Conservation (phyloP, 257 asterid species). For the Mentha longifolia region DNA sequence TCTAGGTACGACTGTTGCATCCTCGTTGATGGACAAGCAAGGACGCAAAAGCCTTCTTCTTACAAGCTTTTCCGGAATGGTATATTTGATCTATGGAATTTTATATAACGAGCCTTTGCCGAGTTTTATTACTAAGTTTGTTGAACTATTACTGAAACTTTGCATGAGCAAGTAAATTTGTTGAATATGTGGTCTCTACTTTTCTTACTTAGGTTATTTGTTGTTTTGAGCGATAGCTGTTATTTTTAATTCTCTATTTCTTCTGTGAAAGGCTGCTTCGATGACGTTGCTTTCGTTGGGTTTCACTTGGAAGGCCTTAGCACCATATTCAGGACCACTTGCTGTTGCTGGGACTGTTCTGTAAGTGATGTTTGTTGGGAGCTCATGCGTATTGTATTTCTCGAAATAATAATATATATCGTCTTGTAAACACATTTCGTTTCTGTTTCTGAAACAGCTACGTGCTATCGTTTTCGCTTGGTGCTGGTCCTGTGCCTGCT, state of each 20-base stretch:
- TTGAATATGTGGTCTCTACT: background rate
- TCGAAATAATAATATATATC: slow-evolving; percentile 15
- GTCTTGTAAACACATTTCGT: background rate
- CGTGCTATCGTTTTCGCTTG: slow-evolving; percentile 89
- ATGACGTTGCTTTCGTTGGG: slow-evolving; percentile 87
- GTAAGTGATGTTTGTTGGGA: slow-evolving; percentile 50
- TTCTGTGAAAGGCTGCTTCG: slow-evolving; percentile 69
- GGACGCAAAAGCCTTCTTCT: slow-evolving; percentile 97
- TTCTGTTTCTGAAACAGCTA: slow-evolving; percentile 52
- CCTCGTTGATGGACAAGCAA: slow-evolving; percentile 91
- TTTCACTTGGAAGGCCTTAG: slow-evolving; percentile 79
- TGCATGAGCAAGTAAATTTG: background rate
- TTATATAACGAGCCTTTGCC: background rate
- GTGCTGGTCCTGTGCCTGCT: slow-evolving; percentile 99
- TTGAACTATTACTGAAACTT: slow-evolving; percentile 9
- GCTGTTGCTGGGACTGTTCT: slow-evolving; percentile 87
- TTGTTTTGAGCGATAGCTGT: slow-evolving; percentile 2
- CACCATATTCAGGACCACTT: slow-evolving; percentile 82
- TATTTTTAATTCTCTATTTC: slow-evolving; percentile 12
- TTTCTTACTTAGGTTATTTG: slow-evolving; percentile 7
- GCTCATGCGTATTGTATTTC: slow-evolving; percentile 15
- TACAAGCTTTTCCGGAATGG: slow-evolving; percentile 93
- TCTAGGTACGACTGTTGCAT: slow-evolving; percentile 84
- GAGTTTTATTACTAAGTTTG: background rate
- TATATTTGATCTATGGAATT: slow-evolving; percentile 35